Percentiles rank a stretch among this genome's conserved stretches.
Evolutionary conservation across 768 basidiomycete genomes (phyloP).

Genomic region (Suillus subluteus): DNA sequence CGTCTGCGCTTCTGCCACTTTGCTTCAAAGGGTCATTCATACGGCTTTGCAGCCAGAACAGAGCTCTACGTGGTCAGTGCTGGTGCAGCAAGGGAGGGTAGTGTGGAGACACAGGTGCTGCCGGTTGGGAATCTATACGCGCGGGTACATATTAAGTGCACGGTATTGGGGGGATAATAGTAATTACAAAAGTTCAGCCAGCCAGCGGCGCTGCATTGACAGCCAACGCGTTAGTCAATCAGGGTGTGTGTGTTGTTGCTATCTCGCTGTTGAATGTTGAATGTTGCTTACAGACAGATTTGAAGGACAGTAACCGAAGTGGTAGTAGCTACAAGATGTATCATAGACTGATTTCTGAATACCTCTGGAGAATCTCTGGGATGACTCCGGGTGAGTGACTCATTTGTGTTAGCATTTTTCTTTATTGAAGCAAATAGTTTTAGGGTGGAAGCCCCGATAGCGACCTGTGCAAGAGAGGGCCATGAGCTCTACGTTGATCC

Average conservation of each 20-base stretch:
- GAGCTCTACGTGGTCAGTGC: too few species aligned
- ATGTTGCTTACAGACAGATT: background rate
- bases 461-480: background rate
- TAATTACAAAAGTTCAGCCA: slow-evolving; percentile 34
- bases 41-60: too few species aligned
- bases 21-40: too few species aligned
- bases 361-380: background rate
- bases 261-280: background rate
- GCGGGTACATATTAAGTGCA: too few species aligned
- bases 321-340: background rate
- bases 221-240: background rate
- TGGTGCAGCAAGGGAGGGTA: too few species aligned
- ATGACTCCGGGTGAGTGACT: background rate
- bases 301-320: background rate
- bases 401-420: background rate
- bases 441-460: background rate
- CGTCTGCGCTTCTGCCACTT: too few species aligned
- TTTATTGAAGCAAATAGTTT: background rate
- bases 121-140: too few species aligned
- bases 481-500: too few species aligned
- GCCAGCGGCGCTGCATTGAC: slow-evolving; percentile 27
- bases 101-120: too few species aligned
- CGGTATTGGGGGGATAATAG: too few species aligned
- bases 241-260: background rate
- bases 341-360: background rate